Base-by-base conservation (phyloP, 2,329 filamentous ascomycete genomes). In the Shiraia bambusicola region DNA sequence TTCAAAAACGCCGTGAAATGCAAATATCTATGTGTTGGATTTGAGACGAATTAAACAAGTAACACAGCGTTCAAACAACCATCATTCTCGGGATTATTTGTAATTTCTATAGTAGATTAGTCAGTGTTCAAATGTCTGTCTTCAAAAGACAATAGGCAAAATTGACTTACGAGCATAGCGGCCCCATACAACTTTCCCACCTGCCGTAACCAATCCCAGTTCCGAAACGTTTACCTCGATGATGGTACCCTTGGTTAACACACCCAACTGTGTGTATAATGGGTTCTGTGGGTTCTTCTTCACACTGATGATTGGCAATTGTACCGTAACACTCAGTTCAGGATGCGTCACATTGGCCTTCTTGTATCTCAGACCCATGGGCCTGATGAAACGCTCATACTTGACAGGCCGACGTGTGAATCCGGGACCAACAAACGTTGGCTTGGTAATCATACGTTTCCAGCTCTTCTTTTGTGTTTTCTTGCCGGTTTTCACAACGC, bases 151-250 rank as follows among this genome's bases (percentile, higher is more conserved):
- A 4, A 28, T 2, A 26, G 8, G 32, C 3, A 15, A 10, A 12
- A 22, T 5, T 14, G 10, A 54, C 53, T 31, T 45, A 50, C 55
- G 64, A 28, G 64, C 64, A 56, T 65, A 67, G 6, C 61, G 50
- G 33, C 64, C 63, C 65, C 65, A 67, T 0, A 66, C 63, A 2
- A 67, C 88, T 74, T 96, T 96, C 50, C 93, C 93, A 49, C 83
- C 84, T 2, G 91, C 86, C 2, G 93, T 97, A 12, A 94, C 89
- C 48, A 97, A 76, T 50, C 93, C 93, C 50, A 97, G 72, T 68
- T 98, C 93, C 42, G 81, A 87, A 22, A 96, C 90, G 66, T 98
- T 95, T 60, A 97, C 90, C 72, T 97, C 92, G 62, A 92, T 82
- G 47, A 86, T 81, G 3, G 63, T 66, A 22, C 61, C 51, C 53